phyloP scores from a whole-genome alignment of 495 filamentous ascomycete genomes.

The Cladorrhinum samala region DNA sequence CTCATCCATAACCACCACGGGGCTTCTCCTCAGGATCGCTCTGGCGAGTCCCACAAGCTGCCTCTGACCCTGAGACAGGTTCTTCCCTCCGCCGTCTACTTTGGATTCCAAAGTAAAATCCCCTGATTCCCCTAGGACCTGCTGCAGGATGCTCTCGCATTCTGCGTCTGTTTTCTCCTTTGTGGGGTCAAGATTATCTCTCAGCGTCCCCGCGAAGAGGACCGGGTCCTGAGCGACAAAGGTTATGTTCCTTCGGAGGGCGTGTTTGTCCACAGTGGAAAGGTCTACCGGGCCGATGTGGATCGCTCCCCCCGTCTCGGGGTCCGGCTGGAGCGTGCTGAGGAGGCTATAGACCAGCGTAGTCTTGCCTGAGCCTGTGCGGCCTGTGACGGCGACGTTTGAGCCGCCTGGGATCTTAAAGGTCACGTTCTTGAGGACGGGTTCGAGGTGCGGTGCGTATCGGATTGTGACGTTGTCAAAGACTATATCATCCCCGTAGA shows the following conservation, averaged over 20 bases:
- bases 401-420: slow-evolving; percentile 67
- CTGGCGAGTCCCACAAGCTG: slow-evolving; percentile 55
- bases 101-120: slow-evolving; percentile 37
- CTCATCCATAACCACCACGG: slow-evolving; percentile 64
- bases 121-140: slow-evolving; percentile 32
- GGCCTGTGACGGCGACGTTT: slow-evolving; percentile 60
- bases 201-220: slow-evolving; percentile 50
- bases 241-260: slow-evolving; percentile 50
- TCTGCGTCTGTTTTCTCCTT: slow-evolving; percentile 41
- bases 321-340: slow-evolving; percentile 41
- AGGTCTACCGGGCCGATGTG: slow-evolving; percentile 51
- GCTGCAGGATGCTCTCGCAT: slow-evolving; percentile 38
- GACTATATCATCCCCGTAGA: slow-evolving; percentile 58
- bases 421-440: slow-evolving; percentile 56
- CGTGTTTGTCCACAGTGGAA: slow-evolving; percentile 44
- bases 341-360: slow-evolving; percentile 54
- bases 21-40: slow-evolving; percentile 52
- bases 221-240: slow-evolving; percentile 60
- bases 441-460: slow-evolving; percentile 69
- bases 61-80: slow-evolving; percentile 56
- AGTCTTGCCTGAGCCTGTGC: slow-evolving; percentile 59
- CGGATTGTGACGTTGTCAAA: slow-evolving; percentile 72
- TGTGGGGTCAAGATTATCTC: slow-evolving; percentile 51
- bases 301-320: slow-evolving; percentile 46
- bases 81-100: slow-evolving; percentile 53